These are phyloP conservation scores for Trichoderma afroharzianum DNA, from an alignment of 2,329 filamentous ascomycete genomes.

Conservation along the genomic window DNA sequence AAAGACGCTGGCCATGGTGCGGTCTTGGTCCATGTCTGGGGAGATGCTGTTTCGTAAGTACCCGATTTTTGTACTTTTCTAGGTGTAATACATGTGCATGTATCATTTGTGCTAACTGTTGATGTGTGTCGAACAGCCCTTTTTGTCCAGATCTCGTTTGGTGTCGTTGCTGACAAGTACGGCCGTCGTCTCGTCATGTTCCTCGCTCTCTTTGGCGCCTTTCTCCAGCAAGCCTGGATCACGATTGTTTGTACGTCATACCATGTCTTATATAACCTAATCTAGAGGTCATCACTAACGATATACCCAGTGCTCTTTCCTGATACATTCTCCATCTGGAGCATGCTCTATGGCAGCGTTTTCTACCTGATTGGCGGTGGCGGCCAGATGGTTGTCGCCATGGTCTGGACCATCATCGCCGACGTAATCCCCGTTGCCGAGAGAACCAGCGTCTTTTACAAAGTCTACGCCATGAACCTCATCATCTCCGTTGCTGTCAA, in stretches of 20 bases:
- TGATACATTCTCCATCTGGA: conserved; percentile 39
- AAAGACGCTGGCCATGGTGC: conserved; percentile 48
- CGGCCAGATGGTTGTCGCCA: conserved; percentile 36
- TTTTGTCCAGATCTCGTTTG: conserved; percentile 43
- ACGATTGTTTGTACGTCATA: conserved; percentile 31
- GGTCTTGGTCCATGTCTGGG: conserved; percentile 44
- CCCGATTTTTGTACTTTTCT: background rate
- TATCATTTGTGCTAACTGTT: background rate
- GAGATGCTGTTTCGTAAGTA: conserved; percentile 44
- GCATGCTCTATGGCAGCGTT: conserved; percentile 31
- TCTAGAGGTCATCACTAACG: background rate
- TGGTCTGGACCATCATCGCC: conserved; percentile 45
- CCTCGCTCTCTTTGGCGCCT: conserved; percentile 32
- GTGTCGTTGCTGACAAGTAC: conserved; percentile 45
- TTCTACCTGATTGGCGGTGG: conserved; percentile 43
- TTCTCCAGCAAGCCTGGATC: conserved; percentile 29
- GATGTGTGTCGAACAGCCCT: conserved; percentile 29
- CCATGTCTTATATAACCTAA: background rate
- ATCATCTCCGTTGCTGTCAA: conserved; percentile 37
- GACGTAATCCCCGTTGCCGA: conserved; percentile 39
- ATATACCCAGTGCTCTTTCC: conserved; percentile 33
- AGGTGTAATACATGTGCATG: background rate
- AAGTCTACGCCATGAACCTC: conserved; percentile 36
- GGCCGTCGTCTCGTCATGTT: conserved; percentile 42
- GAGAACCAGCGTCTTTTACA: conserved; percentile 41